phyloP scores from a whole-genome alignment of 2,329 filamentous ascomycete species.

The Chlorencoelia australis region DNA sequence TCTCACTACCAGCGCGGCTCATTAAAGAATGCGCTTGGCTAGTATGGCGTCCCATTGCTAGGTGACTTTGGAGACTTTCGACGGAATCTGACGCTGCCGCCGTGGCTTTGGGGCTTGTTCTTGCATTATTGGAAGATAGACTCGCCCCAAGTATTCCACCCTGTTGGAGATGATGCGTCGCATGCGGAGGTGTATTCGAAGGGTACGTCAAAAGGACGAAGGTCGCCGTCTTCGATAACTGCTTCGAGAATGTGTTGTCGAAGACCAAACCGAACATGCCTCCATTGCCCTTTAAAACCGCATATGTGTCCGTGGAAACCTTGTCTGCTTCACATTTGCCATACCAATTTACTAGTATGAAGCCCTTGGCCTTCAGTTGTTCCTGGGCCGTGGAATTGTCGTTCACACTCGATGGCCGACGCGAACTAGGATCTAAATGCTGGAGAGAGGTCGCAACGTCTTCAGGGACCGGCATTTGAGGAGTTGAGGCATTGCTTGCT shows the following conservation, averaged over 20 bases:
- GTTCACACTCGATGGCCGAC: constrained; percentile 35
- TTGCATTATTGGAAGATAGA: constrained; percentile 40
- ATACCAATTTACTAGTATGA: constrained; percentile 69
- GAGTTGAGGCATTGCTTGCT: constrained; percentile 17
- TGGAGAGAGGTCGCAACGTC: constrained; percentile 17
- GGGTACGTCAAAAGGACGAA: constrained; percentile 93
- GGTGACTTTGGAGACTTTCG: constrained; percentile 50
- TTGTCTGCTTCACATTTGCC: constrained; percentile 96
- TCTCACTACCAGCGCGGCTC: constrained; percentile 40
- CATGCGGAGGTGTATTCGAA: constrained; percentile 67
- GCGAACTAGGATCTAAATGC: constrained; percentile 19
- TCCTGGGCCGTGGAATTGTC: constrained; percentile 52
- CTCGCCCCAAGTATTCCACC: constrained; percentile 28
- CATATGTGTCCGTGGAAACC: constrained; percentile 81
- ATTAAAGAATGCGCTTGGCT: constrained; percentile 40
- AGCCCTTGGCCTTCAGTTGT: constrained; percentile 54
- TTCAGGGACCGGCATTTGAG: constrained; percentile 12
- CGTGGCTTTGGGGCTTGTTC: constrained; percentile 36
- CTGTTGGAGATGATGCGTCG: constrained; percentile 57
- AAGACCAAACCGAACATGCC: constrained; percentile 97
- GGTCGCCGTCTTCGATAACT: constrained; percentile 85
- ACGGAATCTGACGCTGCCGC: constrained; percentile 43
- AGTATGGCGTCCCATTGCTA: constrained; percentile 12
- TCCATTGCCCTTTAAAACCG: constrained; percentile 62
- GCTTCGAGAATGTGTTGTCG: constrained; percentile 98